Percentiles rank a stretch among this genome's conserved stretches.
Evolutionary conservation across 805 yeast species (phyloP).

Genomic region (Pichia rugopelliculosa): DNA sequence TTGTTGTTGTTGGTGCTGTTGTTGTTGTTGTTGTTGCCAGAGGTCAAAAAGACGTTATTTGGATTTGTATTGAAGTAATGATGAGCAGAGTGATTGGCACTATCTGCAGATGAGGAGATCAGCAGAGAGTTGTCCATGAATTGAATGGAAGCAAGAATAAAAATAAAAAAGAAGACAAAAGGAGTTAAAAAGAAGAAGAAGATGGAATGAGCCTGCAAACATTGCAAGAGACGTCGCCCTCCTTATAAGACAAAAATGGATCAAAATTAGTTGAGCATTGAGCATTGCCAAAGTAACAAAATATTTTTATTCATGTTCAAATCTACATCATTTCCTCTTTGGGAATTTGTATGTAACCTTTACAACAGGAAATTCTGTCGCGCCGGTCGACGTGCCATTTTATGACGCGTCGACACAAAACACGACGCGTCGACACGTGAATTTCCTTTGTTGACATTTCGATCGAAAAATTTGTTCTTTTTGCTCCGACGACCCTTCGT

Average conservation of each 20-base stretch:
- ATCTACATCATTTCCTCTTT: no score
- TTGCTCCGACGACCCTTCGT: not conserved
- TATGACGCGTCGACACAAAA: no score
- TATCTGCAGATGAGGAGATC: slow-evolving; percentile 1
- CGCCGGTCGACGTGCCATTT: no score
- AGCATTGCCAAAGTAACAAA: no score
- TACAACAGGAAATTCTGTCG: no score
- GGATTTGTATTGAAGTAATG: not conserved
- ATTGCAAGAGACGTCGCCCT: not conserved
- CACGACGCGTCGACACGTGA: no score
- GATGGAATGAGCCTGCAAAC: not conserved
- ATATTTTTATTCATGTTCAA: no score
- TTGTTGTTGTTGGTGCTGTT: not conserved
- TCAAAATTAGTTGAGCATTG: no score
- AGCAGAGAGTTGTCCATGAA: slow-evolving; percentile 4
- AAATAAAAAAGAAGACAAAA: not conserved
- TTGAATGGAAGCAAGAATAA: not conserved
- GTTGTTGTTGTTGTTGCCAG: not conserved
- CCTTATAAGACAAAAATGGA: no score
- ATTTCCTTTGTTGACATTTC: not conserved
- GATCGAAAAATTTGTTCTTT: no score
- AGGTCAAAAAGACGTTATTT: not conserved
- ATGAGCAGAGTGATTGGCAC: not conserved
- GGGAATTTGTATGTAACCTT: no score
- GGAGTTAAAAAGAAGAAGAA: not conserved